Evolutionary conservation across 345 rosid species (phyloP).

Genomic region (Arabidopsis suecica): DNA sequence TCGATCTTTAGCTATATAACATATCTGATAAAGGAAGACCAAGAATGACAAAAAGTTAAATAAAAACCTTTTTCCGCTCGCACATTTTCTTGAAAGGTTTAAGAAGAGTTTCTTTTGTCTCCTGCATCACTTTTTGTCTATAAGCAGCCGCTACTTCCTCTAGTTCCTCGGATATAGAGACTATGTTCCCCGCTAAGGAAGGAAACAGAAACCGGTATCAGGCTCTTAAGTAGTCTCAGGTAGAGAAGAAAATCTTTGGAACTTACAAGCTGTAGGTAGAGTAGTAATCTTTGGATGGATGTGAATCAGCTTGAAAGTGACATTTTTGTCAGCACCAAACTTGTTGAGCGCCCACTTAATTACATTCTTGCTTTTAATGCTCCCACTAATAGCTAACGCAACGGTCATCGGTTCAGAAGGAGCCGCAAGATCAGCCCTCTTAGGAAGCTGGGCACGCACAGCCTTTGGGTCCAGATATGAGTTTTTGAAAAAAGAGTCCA

Average conservation of each 20-base stretch:
- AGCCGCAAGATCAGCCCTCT: conserved; percentile 9
- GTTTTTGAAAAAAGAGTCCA: conserved; percentile 35
- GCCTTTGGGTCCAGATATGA: not conserved
- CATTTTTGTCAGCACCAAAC: conserved; percentile 57
- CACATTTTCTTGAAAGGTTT: conserved; percentile 69
- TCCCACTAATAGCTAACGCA: conserved; percentile 74
- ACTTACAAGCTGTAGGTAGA: conserved; percentile 86
- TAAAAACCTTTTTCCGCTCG: conserved; percentile 58
- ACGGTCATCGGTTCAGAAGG: conserved; percentile 37
- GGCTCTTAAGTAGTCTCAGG: not conserved
- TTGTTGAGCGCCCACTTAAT: conserved; percentile 61
- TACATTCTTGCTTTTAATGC: conserved; percentile 54
- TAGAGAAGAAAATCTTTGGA: not conserved
- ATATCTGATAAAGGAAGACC: not conserved
- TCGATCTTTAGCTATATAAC: not conserved
- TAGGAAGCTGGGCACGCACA: not conserved
- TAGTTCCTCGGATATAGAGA: conserved; percentile 71
- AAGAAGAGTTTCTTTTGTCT: conserved; percentile 56
- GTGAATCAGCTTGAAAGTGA: conserved; percentile 65
- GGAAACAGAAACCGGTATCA: conserved; percentile 20
- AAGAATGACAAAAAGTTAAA: not conserved
- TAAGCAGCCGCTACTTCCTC: conserved; percentile 76
- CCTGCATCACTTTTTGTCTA: conserved; percentile 64
- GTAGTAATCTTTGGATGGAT: conserved; percentile 59
- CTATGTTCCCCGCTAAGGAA: conserved; percentile 54